Base-by-base conservation (phyloP, 2,329 filamentous ascomycete genomes). In the Coleophoma crateriformis region DNA sequence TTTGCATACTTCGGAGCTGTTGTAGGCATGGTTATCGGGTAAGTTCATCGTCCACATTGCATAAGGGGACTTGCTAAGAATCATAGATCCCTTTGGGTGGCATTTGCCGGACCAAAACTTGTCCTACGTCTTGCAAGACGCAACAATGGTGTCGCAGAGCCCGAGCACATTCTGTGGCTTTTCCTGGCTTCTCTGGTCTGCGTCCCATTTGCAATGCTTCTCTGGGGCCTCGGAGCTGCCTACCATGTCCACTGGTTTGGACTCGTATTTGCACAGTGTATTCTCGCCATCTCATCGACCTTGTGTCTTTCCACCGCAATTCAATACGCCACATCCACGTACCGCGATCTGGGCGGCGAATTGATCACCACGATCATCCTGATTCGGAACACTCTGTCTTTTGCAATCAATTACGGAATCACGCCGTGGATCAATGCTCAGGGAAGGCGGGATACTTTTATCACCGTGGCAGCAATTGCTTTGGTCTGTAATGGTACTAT, bases 151-250 rank as follows among this genome's bases (percentile, higher is more conserved):
- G 58, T 68, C 11, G 60, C 52, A 7, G 61, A 63, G 50, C 60
- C 62, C 1, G 62, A 64, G 46, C 59, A 63, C 17, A 59, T 60
- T 13, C 54, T 64, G 2, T 64, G 59, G 60, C 55, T 63, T 20
- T 62, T 63, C 47, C 42, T 53, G 8, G 57, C 66, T 1, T 67
- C 66, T 11, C 51, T 70, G 8, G 46, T 77, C 4, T 57, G 72
- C 33, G 63, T 74, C 1, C 71, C 73, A 0, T 67, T 65, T 20
- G 70, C 68, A 0, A 62, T 75, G 20, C 66, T 76, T 39, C 61
- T 76, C 1, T 77, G 73, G 73, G 75, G 75, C 33, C 68, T 77
- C 0, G 74, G 75, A 12, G 71, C 73, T 1, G 70, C 70, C 45
- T 64, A 72, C 19, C 48, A 64, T 1, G 58, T 76, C 14, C 73